phyloP scores from a whole-genome alignment of 805 yeast genomes.

The Yamadazyma phyllophila region DNA sequence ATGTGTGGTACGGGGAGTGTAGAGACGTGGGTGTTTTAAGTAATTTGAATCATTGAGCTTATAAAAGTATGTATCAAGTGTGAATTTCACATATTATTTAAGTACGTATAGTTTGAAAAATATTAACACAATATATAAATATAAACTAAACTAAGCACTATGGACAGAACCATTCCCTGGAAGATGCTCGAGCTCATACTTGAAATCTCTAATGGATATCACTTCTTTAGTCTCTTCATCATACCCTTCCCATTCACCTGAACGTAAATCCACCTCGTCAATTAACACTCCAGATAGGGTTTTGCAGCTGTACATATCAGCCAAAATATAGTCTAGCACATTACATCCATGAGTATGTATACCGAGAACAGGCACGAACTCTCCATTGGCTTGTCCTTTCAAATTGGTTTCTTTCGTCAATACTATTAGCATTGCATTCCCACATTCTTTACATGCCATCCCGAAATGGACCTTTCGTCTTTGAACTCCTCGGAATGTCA shows the following conservation, averaged over 20 bases:
- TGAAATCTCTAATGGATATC: constrained; percentile 10
- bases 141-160: too few relatives aligned
- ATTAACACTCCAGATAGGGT: constrained; percentile 7
- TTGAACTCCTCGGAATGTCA: neutral
- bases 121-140: too few relatives aligned
- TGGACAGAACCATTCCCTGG: constrained; percentile 2
- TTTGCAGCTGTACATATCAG: constrained; percentile 14
- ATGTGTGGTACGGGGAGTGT: too few relatives aligned
- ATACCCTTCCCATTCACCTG: constrained; percentile 13
- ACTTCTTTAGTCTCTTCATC: constrained; percentile 9
- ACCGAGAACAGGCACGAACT: constrained; percentile 10
- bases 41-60: too few relatives aligned
- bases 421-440: constrained; percentile 7
- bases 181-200: neutral
- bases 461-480: constrained; percentile 11
- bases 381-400: neutral
- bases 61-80: neutral
- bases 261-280: constrained; percentile 14
- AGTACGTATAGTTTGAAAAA: neutral
- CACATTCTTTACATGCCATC: constrained; percentile 15
- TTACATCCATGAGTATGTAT: constrained; percentile 13
- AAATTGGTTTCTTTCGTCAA: constrained; percentile 1
- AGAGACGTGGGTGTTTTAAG: neutral
- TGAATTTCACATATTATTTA: neutral
- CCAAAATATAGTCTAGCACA: constrained; percentile 7